Percentiles rank a stretch among this genome's conserved stretches.
Conservation (phyloP, 1,284 basidiomycete species). For the Marasmius tenuissimus region DNA sequence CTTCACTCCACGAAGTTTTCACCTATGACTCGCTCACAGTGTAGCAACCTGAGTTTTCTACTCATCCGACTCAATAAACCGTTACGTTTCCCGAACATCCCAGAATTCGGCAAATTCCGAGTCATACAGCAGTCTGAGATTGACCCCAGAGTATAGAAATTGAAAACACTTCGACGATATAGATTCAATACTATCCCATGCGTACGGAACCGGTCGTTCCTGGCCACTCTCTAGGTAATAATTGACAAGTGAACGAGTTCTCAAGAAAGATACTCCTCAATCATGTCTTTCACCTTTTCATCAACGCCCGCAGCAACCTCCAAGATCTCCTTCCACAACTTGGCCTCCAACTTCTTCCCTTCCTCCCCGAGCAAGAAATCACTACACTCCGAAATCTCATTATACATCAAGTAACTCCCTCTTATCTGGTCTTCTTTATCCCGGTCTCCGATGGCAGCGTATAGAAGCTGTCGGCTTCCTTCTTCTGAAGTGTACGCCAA, state of each 20-base stretch:
- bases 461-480: conserved; percentile 42
- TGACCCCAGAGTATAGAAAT: no score
- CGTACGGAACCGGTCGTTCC: no score
- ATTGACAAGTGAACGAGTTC: no score
- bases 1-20: no score
- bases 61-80: no score
- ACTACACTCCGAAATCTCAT: conserved; percentile 14
- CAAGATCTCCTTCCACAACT: conserved; percentile 36
- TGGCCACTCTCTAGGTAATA: background rate
- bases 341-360: conserved; percentile 38
- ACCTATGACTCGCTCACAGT: no score
- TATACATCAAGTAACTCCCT: conserved; percentile 15
- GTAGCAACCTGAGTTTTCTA: no score
- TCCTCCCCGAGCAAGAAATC: conserved; percentile 29
- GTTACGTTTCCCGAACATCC: no score
- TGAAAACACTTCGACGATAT: no score
- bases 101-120: no score
- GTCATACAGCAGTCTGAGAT: no score
- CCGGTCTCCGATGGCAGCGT: conserved; percentile 35
- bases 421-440: conserved; percentile 15
- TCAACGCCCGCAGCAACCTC: background rate
- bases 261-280: background rate
- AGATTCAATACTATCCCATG: no score
- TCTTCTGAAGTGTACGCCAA: conserved; percentile 37
- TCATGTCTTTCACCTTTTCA: background rate